Conservation (phyloP, 257 asterid genomes). For the Scutellaria minor region DNA sequence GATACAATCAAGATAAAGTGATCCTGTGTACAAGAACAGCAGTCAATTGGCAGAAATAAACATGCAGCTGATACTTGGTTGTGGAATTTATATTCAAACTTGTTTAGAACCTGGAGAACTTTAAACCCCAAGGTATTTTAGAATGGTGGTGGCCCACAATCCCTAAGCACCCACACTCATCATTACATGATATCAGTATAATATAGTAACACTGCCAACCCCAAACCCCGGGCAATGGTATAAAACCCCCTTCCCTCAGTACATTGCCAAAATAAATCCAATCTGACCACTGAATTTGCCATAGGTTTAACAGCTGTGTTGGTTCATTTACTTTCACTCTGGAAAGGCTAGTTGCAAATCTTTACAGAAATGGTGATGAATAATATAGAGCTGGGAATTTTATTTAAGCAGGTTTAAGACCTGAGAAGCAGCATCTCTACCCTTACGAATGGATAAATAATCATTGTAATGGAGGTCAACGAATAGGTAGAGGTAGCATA, state of each 20-base stretch:
- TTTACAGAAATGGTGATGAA: constrained; percentile 16
- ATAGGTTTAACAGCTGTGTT: constrained; percentile 1
- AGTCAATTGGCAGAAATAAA: constrained; percentile 32
- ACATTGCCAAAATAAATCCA: neutral
- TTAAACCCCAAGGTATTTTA: constrained; percentile 1
- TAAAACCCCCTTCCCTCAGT: neutral
- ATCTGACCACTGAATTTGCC: constrained; percentile 3
- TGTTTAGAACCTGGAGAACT: neutral
- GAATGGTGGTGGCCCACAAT: no score
- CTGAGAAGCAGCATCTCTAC: no score
- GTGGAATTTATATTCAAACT: constrained; percentile 20
- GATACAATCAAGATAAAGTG: constrained; percentile 86
- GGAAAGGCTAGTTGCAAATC: neutral
- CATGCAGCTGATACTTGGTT: constrained; percentile 22
- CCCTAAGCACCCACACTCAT: neutral
- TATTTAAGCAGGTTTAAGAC: neutral
- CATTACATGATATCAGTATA: neutral
- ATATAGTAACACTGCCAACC: neutral
- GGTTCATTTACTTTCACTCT: neutral
- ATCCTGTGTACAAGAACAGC: constrained; percentile 57
- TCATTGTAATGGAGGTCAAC: constrained; percentile 1
- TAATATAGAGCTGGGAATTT: neutral
- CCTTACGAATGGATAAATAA: neutral
- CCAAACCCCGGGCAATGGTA: neutral
- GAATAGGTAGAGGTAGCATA: neutral